phyloP scores from a whole-genome alignment of 805 yeast genomes.

The Schwanniomyces sp. region DNA sequence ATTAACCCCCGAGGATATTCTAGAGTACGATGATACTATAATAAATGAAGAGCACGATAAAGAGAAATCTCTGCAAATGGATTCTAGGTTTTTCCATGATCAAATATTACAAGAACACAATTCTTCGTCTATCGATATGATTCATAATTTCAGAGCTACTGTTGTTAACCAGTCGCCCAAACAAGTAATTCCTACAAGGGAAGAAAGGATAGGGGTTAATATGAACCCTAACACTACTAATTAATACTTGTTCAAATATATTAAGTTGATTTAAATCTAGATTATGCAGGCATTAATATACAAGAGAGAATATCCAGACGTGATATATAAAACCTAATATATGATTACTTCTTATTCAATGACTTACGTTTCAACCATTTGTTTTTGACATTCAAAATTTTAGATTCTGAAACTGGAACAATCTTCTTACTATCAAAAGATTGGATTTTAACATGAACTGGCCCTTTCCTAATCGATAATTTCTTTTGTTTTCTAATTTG shows the following conservation, averaged over 20 bases:
- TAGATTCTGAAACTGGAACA: constrained; percentile 38
- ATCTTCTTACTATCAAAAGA: constrained; percentile 16
- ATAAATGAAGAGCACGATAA: constrained; percentile 1
- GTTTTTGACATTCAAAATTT: constrained; percentile 28
- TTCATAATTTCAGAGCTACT: constrained; percentile 75
- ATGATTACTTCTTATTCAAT: constrained; percentile 27
- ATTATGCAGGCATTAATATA: constrained; percentile 3
- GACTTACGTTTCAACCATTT: constrained; percentile 44
- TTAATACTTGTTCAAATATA: neutral
- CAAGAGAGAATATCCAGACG: neutral
- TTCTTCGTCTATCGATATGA: constrained; percentile 19
- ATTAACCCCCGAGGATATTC: constrained; percentile 67
- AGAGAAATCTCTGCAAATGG: constrained; percentile 2
- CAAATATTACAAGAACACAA: constrained; percentile 12
- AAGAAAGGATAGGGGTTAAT: constrained; percentile 22
- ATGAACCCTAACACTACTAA: constrained; percentile 5
- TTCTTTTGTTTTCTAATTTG: constrained; percentile 21
- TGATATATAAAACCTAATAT: neutral
- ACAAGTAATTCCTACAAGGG: constrained; percentile 8
- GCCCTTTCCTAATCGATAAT: constrained; percentile 34
- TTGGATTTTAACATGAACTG: constrained; percentile 39
- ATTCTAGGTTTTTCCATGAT: constrained; percentile 8
- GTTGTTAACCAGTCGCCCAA: neutral
- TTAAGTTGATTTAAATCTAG: neutral
- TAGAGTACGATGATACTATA: constrained; percentile 44